These are phyloP conservation scores for Starmerella stigmatis DNA, from an alignment of 805 yeast genomes.

Conservation along the genomic window DNA sequence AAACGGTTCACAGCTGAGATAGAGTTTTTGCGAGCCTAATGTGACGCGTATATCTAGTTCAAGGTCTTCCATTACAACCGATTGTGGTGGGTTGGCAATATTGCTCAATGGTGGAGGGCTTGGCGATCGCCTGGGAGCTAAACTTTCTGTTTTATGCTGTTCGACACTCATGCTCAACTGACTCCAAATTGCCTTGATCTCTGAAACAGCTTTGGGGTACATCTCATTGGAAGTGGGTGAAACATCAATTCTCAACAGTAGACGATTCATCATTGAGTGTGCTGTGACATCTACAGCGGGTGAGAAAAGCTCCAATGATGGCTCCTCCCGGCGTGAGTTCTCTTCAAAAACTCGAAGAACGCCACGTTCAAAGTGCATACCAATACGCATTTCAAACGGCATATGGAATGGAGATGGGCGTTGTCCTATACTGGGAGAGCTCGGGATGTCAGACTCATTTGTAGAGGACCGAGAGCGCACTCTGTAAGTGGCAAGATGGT, in stretches of 20 bases:
- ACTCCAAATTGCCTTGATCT: constrained; percentile 31
- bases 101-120: constrained; percentile 1
- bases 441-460: neutral
- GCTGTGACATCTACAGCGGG: constrained; percentile 60
- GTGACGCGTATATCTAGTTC: constrained; percentile 31
- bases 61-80: neutral
- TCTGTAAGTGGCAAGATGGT: neutral
- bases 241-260: constrained; percentile 44
- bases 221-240: constrained; percentile 64
- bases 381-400: constrained; percentile 13
- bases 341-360: constrained; percentile 23
- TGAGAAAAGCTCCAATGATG: constrained; percentile 47
- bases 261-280: constrained; percentile 34
- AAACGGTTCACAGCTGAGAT: constrained; percentile 83
- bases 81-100: neutral
- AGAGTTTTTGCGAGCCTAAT: constrained; percentile 62
- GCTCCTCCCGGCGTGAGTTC: constrained; percentile 17
- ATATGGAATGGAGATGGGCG: neutral
- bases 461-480: neutral
- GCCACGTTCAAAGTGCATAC: constrained; percentile 19
- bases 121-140: neutral
- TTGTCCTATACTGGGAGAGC: neutral
- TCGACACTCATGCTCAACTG: constrained; percentile 37
- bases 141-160: neutral
- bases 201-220: constrained; percentile 56